Base-by-base conservation (phyloP, 1,284 basidiomycete species). In the Gymnopus androsaceus region DNA sequence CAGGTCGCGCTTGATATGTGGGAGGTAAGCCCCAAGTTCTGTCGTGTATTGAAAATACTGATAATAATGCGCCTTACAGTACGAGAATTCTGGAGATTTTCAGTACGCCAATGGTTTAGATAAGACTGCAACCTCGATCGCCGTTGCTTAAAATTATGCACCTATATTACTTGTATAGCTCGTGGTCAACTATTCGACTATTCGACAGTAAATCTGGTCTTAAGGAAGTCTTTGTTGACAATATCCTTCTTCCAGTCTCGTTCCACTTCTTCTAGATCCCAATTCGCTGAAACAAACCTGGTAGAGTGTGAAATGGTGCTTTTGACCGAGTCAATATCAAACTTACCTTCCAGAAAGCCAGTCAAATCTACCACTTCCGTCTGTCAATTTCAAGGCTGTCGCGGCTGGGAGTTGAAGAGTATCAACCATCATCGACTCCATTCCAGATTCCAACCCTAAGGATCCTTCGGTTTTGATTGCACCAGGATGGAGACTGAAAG, bases 1-100 rank as follows among this genome's bases (percentile, higher is more conserved):
- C 86, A 95, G 66, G 89, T 99, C 51, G 97, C 96, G 1, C 83
- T 99, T 54, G 97, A 99, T 70, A 95, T 98, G 94, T 95, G 90
- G 84, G 92, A 95, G 88, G 90, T 90, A 57, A 30, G 83, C 69
- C 1, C 14, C 12, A 14, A 31, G 23, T n/a, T 14, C 33, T 37
- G 4, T 34, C n/a, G 15, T 15, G 11, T 25, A 40, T 47, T 33
- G 9, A 34, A 25, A 34, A 0, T n/a, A 34, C n/a, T 49, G 5
- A 33, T n/a, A n/a, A 21, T 47, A 11, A 17, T 27, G n/a, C n/a
- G n/a, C 17, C 12, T 42, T 25, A 7, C 63, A 95, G 90, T 88
- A 95, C 68, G 94, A 95, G 71, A 94, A 94, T 68, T 95, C 93
- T 21, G 81, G 81, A 57, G 88, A 94, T 67, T 96, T 96, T 75